Evolutionary conservation across 805 yeast species (phyloP), one percentile per base, ranked within the genome.

Genomic region (Yamadazyma endophytica): DNA sequence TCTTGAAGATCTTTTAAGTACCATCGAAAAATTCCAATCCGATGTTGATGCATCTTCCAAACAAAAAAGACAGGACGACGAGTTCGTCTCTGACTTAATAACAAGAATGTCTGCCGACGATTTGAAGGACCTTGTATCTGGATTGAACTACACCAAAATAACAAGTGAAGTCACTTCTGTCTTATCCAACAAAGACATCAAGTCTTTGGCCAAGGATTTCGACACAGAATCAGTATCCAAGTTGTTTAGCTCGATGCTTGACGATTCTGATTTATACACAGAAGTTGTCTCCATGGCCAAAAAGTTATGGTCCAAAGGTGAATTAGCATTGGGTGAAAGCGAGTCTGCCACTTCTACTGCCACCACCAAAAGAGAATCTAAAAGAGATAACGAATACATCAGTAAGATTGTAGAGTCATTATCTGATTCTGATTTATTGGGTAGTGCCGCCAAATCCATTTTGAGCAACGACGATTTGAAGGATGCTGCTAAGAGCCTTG

Each of bases 391-490:
- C 27, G 36, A 33, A 29, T 37, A 47, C 25, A 29, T 56, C 21
- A 31, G 40, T 16, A 33, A 42, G 4, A 40, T 54, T 9, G 43
- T 52, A 19, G 36, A 37, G 31, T 40, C 45, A 12, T 49, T 58
- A 26, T 37, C 47, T 19, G 38, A 42, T 22, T 47, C 54, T 24
- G 54, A 47, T 9, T 36, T 53, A 18, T 42, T 51, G 17, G 41
- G 42, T 17, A 35, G 42, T n/a, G 44, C 50, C 28, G 43, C 56
- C 23, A 36, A 33, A n/a, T 40, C 47, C 5, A 43, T 57, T 13
- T 39, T 51, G 27, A 51, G 50, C 31, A 51, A 50, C 39, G 36
- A 20, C n/a, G 26, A 38, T 4, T 32, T 41, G 16, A 32, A 45
- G 21, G 42, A 42, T 8, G 44, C 48, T 21, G 53, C 53, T 26